Evolutionary conservation across 805 yeast genomes (phyloP), one percentile per base, ranked within the genome.

Genomic region (Sugiyamaella boreocaroliniensis): DNA sequence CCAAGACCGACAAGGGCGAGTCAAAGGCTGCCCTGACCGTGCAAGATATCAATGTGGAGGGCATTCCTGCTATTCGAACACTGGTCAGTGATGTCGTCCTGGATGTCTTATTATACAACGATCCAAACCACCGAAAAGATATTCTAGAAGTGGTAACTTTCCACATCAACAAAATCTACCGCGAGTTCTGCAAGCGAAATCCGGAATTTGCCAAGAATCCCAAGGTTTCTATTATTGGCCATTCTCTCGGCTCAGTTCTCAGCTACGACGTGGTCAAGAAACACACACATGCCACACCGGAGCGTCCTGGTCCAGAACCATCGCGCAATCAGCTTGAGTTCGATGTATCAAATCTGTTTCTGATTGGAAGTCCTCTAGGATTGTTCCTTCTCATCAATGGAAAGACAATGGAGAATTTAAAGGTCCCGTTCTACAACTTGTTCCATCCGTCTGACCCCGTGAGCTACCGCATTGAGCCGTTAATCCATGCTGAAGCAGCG

Each of bases 381-480:
- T 81, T 89, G 18, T 86, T 90, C 68, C 85, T 86, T 66, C 71
- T 92, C 32, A 77, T 93, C 42, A 82, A 81, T 58, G 78, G 83
- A 45, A 77, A 76, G 44, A 79, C 78, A 47, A 76, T 89, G n/a
- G 70, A 72, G 18, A 50, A 64, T 43, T 49, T 50, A 46, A 41
- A 52, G 48, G 47, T 53, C 15, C 83, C 85, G 57, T 67, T 86
- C 43, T 93, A 85, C 70, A 92, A 92, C 64, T 70, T 93, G 5
- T 89, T 86, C 70, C 95, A 92, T 60, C 87, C 92, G 0, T 84
- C 95, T 58, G 99, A 92, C 64, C 96, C 97, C 0, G 83, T 93
- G 42, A 90, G 92, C 0, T 89, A 90, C 62, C 73, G 98, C 51
- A 69, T 90, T 53, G 99, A 92, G 67, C 99, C 99, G 1, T 70